Evolutionary conservation across 768 basidiomycete species (phyloP), one percentile per base, ranked within the genome.

Genomic region (Kwoniella botswanensis): DNA sequence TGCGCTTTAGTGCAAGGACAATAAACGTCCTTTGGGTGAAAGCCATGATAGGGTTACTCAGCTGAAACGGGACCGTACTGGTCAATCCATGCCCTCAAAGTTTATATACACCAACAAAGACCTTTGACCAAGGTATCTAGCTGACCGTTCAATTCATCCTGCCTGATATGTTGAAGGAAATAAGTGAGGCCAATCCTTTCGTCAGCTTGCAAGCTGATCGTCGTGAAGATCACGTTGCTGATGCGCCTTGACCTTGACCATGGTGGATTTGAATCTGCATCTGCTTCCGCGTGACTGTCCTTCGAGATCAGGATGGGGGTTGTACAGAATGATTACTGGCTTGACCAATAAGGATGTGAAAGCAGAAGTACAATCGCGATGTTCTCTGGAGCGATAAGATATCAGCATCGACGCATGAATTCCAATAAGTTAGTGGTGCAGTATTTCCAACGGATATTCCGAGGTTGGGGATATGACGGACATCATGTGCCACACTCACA

Each of bases 371-470:
- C 3, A 29, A 29, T 6, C 29, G 5, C 4, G 29, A 29, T 29
- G 4, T 26, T 4, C 26, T 2, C 2, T 26, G 2, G 26, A 26
- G 26, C 26, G 26, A 26, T 26, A 26, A 26, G 2, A 2, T 26
- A 26, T 26, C 26, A 26, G 44, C 18, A 46, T 46, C 12, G 46
- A 12, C 2, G 46, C 46, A 46, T 46, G 46, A 46, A 46, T 46
- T 15, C 46, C 46, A 46, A 46, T 46, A 12, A 10, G 46, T 13
- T 2, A 46, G 29, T 29, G 29, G 6, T 29, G 35, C 46, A 13
- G 15, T 11, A 59, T 59, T 59, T 59, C 57, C 57, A 59, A 59
- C 57, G 57, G n/a, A n/a, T 55, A 24, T 55, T 35, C n/a, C 17
- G 12, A 22, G 57, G 24, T 59, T 35, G 35, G 7, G 35, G 35